These are phyloP conservation scores for Dothideomycetidae sp. DNA, from an alignment of 2,329 filamentous ascomycete species.

Conservation along the genomic window DNA sequence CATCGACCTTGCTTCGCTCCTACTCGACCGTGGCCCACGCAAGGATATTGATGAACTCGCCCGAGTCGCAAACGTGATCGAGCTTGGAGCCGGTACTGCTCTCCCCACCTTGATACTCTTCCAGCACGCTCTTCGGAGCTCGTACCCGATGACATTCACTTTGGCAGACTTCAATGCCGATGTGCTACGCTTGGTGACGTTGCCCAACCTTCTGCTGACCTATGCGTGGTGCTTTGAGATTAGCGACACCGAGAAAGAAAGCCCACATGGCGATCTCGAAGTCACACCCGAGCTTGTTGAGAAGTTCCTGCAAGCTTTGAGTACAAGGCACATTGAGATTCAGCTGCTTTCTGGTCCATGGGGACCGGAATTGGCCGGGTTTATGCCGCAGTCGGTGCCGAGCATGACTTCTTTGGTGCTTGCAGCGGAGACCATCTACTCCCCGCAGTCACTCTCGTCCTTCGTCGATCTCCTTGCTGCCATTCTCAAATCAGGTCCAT, in stretches of 20 bases:
- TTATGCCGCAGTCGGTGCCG: constrained; percentile 33
- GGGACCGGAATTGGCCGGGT: constrained; percentile 45
- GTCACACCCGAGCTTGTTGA: constrained; percentile 43
- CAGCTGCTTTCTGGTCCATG: constrained; percentile 63
- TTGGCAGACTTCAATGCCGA: constrained; percentile 69
- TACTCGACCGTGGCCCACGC: constrained; percentile 34
- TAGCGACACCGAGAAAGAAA: constrained; percentile 20
- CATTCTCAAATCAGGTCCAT: constrained; percentile 39
- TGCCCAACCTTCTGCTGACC: constrained; percentile 62
- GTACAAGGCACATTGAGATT: constrained; percentile 38
- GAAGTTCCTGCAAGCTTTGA: constrained; percentile 44
- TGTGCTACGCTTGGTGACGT: constrained; percentile 62
- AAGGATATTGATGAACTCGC: constrained; percentile 36
- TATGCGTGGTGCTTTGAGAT: constrained; percentile 32
- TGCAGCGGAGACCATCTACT: constrained; percentile 74
- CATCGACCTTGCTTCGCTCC: constrained; percentile 58
- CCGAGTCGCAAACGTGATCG: constrained; percentile 35
- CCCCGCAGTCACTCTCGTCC: constrained; percentile 51
- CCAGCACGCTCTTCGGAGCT: constrained; percentile 41
- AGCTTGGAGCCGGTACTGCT: constrained; percentile 66
- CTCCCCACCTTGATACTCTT: constrained; percentile 59
- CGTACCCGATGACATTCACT: constrained; percentile 43
- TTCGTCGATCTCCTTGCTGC: constrained; percentile 54
- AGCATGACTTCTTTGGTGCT: constrained; percentile 42
- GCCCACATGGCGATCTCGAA: constrained; percentile 44